Evolutionary conservation across 2,329 filamentous ascomycete genomes (phyloP).

Genomic region (Botrytis deweyae): DNA sequence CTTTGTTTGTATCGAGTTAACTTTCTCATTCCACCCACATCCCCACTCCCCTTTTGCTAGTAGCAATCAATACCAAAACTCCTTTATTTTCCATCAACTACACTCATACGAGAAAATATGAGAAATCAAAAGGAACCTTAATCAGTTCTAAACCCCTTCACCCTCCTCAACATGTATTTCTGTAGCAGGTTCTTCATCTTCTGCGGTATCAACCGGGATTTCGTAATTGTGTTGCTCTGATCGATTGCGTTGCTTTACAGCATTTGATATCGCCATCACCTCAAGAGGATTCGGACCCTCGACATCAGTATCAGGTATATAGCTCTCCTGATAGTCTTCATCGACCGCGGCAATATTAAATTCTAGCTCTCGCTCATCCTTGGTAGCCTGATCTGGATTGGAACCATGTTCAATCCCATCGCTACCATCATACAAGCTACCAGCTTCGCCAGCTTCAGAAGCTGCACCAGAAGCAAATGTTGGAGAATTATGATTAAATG

Average conservation of each 20-base stretch:
- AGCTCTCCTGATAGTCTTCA: conserved; percentile 28
- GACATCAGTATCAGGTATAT: conserved; percentile 35
- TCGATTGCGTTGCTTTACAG: not conserved
- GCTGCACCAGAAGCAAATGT: conserved; percentile 31
- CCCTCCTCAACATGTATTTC: conserved; percentile 40
- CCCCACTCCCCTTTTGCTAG: not conserved
- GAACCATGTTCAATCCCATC: conserved; percentile 38
- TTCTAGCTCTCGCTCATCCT: conserved; percentile 31
- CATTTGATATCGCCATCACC: conserved; percentile 8
- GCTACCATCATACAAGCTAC: conserved; percentile 26
- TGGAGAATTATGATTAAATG: conserved; percentile 21
- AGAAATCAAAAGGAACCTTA: conserved; percentile 18
- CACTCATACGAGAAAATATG: not conserved
- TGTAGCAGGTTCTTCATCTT: conserved; percentile 34
- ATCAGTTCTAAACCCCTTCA: conserved; percentile 34
- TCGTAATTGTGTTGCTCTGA: conserved; percentile 17
- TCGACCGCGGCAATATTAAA: conserved; percentile 31
- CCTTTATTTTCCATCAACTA: conserved; percentile 1
- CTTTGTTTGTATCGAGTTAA: not conserved
- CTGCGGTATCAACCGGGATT: conserved; percentile 22
- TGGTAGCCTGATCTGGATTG: conserved; percentile 31
- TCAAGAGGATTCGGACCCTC: conserved; percentile 28
- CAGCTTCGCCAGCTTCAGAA: conserved; percentile 30
- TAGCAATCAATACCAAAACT: conserved; percentile 2
- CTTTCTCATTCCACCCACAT: not conserved